Base-by-base conservation (phyloP, 2,329 filamentous ascomycete species). In the Cladosporium sp. region DNA sequence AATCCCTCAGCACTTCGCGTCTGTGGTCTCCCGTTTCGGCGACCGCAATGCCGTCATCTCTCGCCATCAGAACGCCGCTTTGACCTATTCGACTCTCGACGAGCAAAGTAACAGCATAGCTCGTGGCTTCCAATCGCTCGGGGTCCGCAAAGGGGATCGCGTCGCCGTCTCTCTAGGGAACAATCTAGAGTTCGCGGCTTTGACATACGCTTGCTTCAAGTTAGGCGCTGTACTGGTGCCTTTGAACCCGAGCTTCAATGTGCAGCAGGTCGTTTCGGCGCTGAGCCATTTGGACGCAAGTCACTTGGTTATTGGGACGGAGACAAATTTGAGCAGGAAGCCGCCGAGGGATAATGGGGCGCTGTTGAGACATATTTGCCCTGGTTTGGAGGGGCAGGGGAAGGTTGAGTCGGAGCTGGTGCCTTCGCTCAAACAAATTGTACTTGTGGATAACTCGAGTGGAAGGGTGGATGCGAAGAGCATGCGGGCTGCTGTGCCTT, bases 161-260 rank as follows among this genome's bases (percentile, higher is more conserved):
- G 87, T 97, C 9, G 91, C 88, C 12, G 82, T 96, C 20, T 92
- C 85, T 53, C 72, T 96, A 45, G 92, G 92, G 13, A 97, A 95
- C 68, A 84, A 83, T 36, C 74, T 85, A 58, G 90, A 95, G 67
- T 92, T 88, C 65, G 88, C 88, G 3, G 84, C 85, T 43, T 78
- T 93, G 16, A 92, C 86, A 5, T 97, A 97, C 69, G 91, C 91
- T 1, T 68, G 93, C 49, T 95, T 92, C 74, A 97, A 97, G 69
- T 78, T 97, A 8, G 93, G 93, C n/a, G 92, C 88, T 19, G 81
- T 97, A 43, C 74, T 97, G 55, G 81, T 95, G n/a, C 93, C 92
- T 0, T 72, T 97, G 19, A 97, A 98, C 66, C 92, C 91, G 16
- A 85, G 82, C 1, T 97, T 97, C 74, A 95, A 89, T 58, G 76